Evolutionary conservation across 768 basidiomycete species (phyloP), one percentile per base, ranked within the genome.

Genomic region (Suillus placidus): DNA sequence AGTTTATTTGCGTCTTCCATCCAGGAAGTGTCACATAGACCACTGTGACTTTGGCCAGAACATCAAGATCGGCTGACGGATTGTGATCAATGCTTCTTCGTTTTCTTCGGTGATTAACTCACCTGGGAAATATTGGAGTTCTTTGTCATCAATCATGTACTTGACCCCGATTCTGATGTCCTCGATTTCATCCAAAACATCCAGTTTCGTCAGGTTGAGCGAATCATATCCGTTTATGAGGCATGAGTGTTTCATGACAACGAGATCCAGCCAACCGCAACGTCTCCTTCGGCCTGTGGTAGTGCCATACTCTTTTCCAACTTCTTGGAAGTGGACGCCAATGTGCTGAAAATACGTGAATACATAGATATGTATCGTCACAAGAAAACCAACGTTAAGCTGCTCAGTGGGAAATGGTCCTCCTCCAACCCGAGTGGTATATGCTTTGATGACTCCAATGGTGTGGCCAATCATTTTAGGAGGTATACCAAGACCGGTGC

Each of bases 381-480:
- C 60, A 1, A 61, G 26, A 66, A 30, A 54, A 80, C 88, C 64
- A 60, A 94, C 92, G 77, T 95, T 91, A 64, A 97, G 85, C 76
- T 95, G 93, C 77, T 99, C 97, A 0, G 93, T 94, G 9, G 97
- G 95, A 85, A 99, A 99, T 4, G 97, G 97, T 0, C 97, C 97
- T 45, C 95, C 94, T n/a, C 97, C 97, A 30, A 99, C 97, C 34
- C 97, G 87, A 1, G 97, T 99, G 20, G 97, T 99, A 78, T 99
- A 99, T 0, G 97, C 97, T 78, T 99, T 99, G 74, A 98, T 83
- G 66, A 99, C 97, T 55, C 97, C 97, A 70, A 96, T 91, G 32
- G 89, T 83, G 57, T 88, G 87, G n/a, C 92, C 93, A 68, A 99
- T 89, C 69, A 85, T 79, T 79, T 90, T 90, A 7, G 97, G 95